These are phyloP conservation scores for Heimioporus sp. DNA, from an alignment of 768 basidiomycete genomes.

Conservation along the genomic window DNA sequence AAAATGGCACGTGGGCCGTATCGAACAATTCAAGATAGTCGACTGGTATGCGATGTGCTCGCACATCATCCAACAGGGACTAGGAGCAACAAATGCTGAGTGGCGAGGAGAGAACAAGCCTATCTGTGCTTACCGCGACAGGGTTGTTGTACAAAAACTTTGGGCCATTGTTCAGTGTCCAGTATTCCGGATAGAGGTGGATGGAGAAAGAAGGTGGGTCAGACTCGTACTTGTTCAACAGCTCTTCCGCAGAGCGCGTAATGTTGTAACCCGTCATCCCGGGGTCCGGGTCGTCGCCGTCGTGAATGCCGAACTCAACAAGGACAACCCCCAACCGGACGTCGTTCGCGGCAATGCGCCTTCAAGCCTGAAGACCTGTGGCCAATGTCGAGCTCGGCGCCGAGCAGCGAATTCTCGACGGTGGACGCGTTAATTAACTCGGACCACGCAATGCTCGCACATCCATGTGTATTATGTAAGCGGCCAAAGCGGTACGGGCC, in stretches of 20 bases:
- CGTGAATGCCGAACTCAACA: neutral
- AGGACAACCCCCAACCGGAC: neutral
- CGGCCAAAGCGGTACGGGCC: constrained; percentile 2
- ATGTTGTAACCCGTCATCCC: constrained; percentile 73
- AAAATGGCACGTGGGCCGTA: constrained; percentile 69
- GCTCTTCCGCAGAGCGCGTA: constrained; percentile 58
- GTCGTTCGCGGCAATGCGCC: neutral
- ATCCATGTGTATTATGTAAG: constrained; percentile 20
- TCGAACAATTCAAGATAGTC: constrained; percentile 86
- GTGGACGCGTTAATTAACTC: constrained; percentile 22
- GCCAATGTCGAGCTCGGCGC: neutral
- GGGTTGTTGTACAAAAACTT: constrained; percentile 82
- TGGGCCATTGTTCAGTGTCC: constrained; percentile 78
- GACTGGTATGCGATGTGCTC: constrained; percentile 78
- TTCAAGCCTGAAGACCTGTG: no score
- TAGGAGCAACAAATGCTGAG: constrained; percentile 27
- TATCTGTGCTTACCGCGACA: constrained; percentile 48
- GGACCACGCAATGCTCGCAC: neutral
- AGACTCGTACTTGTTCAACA: constrained; percentile 55
- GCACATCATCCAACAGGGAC: constrained; percentile 82
- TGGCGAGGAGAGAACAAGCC: neutral
- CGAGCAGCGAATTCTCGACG: constrained; percentile 1
- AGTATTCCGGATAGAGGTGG: constrained; percentile 75
- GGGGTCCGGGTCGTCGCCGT: constrained; percentile 10
- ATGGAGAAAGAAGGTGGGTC: constrained; percentile 75